Evolutionary conservation across 2,329 filamentous ascomycete species (phyloP), one percentile per base, ranked within the genome.

Genomic region (Ophiostoma montium): DNA sequence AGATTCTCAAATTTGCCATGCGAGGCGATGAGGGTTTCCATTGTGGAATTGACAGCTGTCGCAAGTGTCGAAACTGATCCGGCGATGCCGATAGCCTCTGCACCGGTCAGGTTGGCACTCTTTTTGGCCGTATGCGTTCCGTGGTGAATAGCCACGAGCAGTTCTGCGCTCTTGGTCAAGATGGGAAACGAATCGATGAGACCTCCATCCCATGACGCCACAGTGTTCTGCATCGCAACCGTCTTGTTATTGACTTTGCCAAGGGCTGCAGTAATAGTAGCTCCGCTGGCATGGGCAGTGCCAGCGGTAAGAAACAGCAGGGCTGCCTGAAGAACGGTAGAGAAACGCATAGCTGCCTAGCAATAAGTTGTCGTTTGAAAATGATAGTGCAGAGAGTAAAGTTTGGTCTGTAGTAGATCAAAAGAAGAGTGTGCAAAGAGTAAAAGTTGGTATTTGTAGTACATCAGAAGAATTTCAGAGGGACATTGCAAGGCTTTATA

Each of bases 1-100:
- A 70, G 56, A 35, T 59, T 59, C 54, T 71, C 65, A 50, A 74
- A 74, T 53, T 69, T 67, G 18, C 58, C 61, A 58, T 70, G 70
- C 27, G 62, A 57, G 11, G 50, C 56, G 51, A 70, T 59, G 19
- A 72, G 57, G n/a, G 60, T 60, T 8, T 57, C 54, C 30, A 71
- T 60, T 4, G 66, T 66, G 31, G 55, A 48, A 54, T 68, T 63
- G 52, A 71, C 66, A n/a, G 59, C 57, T 11, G 42, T 48, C 41
- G 62, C 59, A 23, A 73, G 63, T 8, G 59, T 53, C 3, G 55
- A 49, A 5, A 67, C 66, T 3, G 65, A 61, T 16, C 54, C 47
- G 49, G 66, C 68, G 6, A 72, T 63, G 38, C 57, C 57, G 23
- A 70, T 43, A 7, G 67, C 61, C 54, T 70, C 67, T 16, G 58